Base-by-base conservation (phyloP, 2,329 filamentous ascomycete genomes). In the Xylariaceae sp. region DNA sequence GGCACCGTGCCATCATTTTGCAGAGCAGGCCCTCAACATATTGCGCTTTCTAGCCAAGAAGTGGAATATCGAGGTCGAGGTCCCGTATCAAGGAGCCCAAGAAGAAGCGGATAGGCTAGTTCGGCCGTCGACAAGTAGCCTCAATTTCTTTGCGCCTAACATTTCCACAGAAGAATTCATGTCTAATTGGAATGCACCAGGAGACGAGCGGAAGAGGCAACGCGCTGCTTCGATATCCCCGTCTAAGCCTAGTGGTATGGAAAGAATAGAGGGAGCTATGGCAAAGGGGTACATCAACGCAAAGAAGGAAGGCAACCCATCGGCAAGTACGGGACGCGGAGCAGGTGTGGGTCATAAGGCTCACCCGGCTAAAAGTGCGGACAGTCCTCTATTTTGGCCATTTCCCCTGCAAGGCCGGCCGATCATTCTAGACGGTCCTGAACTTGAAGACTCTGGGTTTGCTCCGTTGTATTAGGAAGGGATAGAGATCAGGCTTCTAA, bases 361-460 rank as follows among this genome's bases (percentile, higher is more conserved):
- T 4, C 63, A 63, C 4, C 33, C 55, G 6, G 74, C 74, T 0
- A 76, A 77, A 19, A 71, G 65, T 17, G 69, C 78, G 59, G 78
- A 82, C 56, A 84, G 84, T 52, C 82, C 82, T 16, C 71, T 85
- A 2, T 85, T 85, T 63, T 86, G 83, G 83, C 82, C 83, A 0
- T 86, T 85, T 58, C 83, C 83, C 0, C 81, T 85, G 80, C 83
- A 85, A 62, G 83, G 83, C 0, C 75, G 82, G 19, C 82, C 83
- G 3, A 81, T 85, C 55, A 61, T 86, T 24, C 78, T 81, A 0
- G 74, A 69, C 0, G 81, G 81, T 0, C 65, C 74, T 26, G 73
- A 78, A 46, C 64, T 86, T 49, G 74, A 79, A 62, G 76, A 81
- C 26, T 81, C 82, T 2, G 83, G 83, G 0, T 86, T 86, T 65